A percentile compares a stretch with the other conserved stretches of the same genome.
Evolutionary conservation across 331 rosid genomes (phyloP).

Genomic region (Prunus yedoensis): DNA sequence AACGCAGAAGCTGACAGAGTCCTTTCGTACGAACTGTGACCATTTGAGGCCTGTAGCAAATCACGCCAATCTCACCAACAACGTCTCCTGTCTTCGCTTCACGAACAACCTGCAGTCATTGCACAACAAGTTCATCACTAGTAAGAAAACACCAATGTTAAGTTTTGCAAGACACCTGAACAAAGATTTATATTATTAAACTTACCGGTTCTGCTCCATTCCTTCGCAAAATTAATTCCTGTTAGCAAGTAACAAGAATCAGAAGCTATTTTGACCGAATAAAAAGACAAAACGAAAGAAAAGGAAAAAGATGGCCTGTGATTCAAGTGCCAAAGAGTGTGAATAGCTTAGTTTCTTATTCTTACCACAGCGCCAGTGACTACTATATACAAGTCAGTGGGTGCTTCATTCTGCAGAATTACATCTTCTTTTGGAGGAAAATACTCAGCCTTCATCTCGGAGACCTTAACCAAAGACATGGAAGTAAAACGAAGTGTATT

Average conservation of each 20-base stretch:
- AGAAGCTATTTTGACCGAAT: background rate
- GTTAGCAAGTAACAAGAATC: conserved; percentile 13
- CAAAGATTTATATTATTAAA: conserved; percentile 4
- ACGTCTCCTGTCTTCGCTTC: conserved; percentile 53
- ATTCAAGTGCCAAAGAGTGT: background rate
- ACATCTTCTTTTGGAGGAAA: conserved; percentile 81
- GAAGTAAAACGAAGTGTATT: conserved; percentile 3
- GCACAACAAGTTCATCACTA: background rate
- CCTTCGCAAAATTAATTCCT: conserved; percentile 45
- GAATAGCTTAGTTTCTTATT: background rate
- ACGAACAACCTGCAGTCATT: conserved; percentile 50
- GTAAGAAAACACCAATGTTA: background rate
- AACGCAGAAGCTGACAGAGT: conserved; percentile 67
- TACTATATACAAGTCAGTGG: conserved; percentile 64
- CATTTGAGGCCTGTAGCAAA: conserved; percentile 73
- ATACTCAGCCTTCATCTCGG: conserved; percentile 78
- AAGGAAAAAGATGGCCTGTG: background rate
- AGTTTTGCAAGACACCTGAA: background rate
- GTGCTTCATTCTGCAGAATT: conserved; percentile 69
- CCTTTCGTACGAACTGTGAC: conserved; percentile 68
- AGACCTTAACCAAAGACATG: conserved; percentile 43
- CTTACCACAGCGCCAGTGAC: conserved; percentile 64
- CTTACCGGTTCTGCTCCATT: conserved; percentile 59
- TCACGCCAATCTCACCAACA: conserved; percentile 76
- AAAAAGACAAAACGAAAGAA: background rate